Percentiles rank a stretch among this genome's conserved stretches.
Conservation (phyloP, 306 rosid genomes). For the Corylus heterophylla region DNA sequence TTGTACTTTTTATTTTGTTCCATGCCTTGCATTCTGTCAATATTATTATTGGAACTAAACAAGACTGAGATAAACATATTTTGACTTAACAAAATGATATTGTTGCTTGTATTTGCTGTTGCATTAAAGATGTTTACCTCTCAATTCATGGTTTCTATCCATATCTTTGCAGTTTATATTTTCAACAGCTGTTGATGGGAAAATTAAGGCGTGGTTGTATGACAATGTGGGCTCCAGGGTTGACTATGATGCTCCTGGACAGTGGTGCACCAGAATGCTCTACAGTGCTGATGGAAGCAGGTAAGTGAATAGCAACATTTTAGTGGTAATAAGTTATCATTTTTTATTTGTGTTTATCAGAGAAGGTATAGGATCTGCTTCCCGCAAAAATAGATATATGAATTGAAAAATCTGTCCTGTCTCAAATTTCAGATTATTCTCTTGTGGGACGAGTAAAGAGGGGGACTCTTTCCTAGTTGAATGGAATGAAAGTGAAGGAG, state of each 20-base stretch:
- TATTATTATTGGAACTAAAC: background rate
- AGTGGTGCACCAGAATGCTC: constrained; percentile 77
- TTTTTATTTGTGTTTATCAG: background rate
- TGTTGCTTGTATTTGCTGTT: background rate
- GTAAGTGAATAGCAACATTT: constrained; percentile 36
- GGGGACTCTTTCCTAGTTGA: constrained; percentile 87
- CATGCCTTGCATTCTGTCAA: background rate
- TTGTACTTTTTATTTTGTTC: background rate
- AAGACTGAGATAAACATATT: background rate
- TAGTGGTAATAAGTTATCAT: background rate
- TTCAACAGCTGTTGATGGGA: constrained; percentile 87
- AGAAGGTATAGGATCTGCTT: background rate
- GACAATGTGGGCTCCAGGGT: constrained; percentile 80
- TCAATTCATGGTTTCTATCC: background rate
- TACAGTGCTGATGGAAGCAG: constrained; percentile 85
- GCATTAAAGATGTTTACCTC: background rate
- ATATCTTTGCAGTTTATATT: constrained; percentile 66
- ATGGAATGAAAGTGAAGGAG: constrained; percentile 91
- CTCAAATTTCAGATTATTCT: constrained; percentile 60
- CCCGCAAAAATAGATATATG: background rate
- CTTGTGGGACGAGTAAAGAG: constrained; percentile 91
- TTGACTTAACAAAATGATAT: background rate
- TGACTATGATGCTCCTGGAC: constrained; percentile 91
- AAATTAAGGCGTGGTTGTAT: constrained; percentile 88
- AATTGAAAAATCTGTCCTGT: background rate